Base-by-base conservation (phyloP, 371 early-diverging fungal genomes). In the Parasitella parasitica region DNA sequence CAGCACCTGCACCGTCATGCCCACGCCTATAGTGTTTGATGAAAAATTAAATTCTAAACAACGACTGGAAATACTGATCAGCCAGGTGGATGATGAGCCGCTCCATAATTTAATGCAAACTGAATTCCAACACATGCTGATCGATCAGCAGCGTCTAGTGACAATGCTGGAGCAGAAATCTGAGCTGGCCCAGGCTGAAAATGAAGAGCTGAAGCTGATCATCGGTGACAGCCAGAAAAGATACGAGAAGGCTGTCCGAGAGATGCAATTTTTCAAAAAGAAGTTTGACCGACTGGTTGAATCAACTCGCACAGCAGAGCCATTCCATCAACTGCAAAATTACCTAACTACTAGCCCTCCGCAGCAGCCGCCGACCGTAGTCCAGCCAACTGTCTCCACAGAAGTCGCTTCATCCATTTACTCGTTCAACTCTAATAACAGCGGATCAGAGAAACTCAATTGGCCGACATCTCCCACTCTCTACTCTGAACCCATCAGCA, bases 191-290 rank as follows among this genome's bases (percentile, higher is more conserved):
- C 69, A 75, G 24, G 62, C 63, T 22, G 73, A 78, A 62, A 73
- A 69, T 34, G 54, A 64, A 3, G 70, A 72, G 39, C 55, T 72
- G 13, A 69, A 68, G 18, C 13, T 49, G 1, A 54, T 71, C n/a
- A 53, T 75, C 6, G 8, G 24, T 5, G 78, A 78, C 20, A 69
- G 66, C 18, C 78, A 78, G 41, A 63, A 66, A 30, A 66, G 75
- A 28, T 80, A 80, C 36, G 80, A 80, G 50, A 80, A 80, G 38
- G 80, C 80, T 2, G 80, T 80, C 11, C 65, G 80, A 9, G 80
- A 80, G 50, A 77, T 77, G 77, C 77, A 80, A 20, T 80, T 77
- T 32, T 80, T 77, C 34, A 68, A 71, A 54, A 75, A 69, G 51
- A 72, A 75, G 41, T 73, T 72, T 16, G 80, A 80, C 7, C 58